phyloP scores from a whole-genome alignment of 2,329 filamentous ascomycete genomes.

The Xylariaceae sp. region DNA sequence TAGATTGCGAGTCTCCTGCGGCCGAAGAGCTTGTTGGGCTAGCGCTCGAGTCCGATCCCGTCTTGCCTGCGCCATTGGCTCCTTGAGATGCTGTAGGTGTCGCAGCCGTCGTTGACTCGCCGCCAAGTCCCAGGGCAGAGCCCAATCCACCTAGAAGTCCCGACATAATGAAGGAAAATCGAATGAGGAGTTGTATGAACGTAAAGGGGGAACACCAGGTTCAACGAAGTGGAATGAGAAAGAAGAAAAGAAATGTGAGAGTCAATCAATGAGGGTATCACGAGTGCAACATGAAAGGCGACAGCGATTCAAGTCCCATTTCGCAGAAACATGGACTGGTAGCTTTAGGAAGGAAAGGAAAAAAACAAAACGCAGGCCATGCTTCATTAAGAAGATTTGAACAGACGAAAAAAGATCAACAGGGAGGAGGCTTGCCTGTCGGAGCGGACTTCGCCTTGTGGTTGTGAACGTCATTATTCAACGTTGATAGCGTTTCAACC shows the following conservation, averaged over 20 bases:
- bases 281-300: conserved; percentile 12
- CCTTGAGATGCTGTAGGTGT: conserved; percentile 11
- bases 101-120: conserved; percentile 10
- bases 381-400: conserved; percentile 1
- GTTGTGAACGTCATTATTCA: conserved; percentile 23
- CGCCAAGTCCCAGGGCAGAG: conserved; percentile 17
- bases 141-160: conserved; percentile 26
- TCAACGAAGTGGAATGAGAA: conserved; percentile 23
- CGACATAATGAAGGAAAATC: conserved; percentile 26
- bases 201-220: conserved; percentile 28
- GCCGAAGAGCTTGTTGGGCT: conserved; percentile 6
- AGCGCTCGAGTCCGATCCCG: conserved; percentile 8
- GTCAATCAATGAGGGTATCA: no score
- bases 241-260: conserved; percentile 7
- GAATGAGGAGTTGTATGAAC: no score
- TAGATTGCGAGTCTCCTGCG: conserved; percentile 3
- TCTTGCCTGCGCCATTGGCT: conserved; percentile 5
- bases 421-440: conserved; percentile 6
- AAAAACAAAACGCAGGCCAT: neutral
- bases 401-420: conserved; percentile 4
- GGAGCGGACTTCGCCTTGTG: conserved; percentile 10
- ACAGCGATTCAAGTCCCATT: neutral
- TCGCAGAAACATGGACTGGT: neutral
- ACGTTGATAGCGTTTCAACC: conserved; percentile 25
- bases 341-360: neutral